Evolutionary conservation across 2,329 filamentous ascomycete genomes (phyloP).

Genomic region (Elsinoe perseae): DNA sequence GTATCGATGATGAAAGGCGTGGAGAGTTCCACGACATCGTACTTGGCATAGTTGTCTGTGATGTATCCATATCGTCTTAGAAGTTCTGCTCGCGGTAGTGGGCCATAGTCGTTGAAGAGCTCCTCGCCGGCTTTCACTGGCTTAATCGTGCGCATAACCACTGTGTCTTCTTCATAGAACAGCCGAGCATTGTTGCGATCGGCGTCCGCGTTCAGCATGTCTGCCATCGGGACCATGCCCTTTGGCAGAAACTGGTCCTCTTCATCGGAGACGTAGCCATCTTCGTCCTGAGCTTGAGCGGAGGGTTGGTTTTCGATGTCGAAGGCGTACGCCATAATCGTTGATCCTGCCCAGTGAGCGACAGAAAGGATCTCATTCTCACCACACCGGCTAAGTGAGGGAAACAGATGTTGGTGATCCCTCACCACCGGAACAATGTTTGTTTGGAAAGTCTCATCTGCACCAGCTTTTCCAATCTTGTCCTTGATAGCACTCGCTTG

Average conservation of each 20-base stretch:
- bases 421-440: constrained; percentile 50
- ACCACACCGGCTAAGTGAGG: constrained; percentile 32
- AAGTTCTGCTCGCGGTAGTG: constrained; percentile 73
- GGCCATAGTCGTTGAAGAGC: constrained; percentile 83
- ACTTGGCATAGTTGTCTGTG: constrained; percentile 66
- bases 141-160: constrained; percentile 66
- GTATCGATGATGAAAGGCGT: constrained; percentile 49
- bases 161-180: constrained; percentile 50
- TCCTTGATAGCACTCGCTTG: constrained; percentile 67
- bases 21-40: constrained; percentile 75
- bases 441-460: constrained; percentile 60
- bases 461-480: constrained; percentile 67
- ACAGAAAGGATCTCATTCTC: constrained; percentile 46
- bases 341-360: constrained; percentile 75
- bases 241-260: constrained; percentile 50
- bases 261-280: constrained; percentile 41
- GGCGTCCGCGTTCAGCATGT: constrained; percentile 82
- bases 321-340: constrained; percentile 90
- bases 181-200: constrained; percentile 67
- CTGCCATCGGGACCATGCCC: constrained; percentile 85
- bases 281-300: constrained; percentile 51
- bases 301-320: constrained; percentile 54
- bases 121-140: constrained; percentile 64
- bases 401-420: constrained; percentile 46
- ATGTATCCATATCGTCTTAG: constrained; percentile 81